Evolutionary conservation across 768 basidiomycete species (phyloP).

Genomic region (Mycena rosella): DNA sequence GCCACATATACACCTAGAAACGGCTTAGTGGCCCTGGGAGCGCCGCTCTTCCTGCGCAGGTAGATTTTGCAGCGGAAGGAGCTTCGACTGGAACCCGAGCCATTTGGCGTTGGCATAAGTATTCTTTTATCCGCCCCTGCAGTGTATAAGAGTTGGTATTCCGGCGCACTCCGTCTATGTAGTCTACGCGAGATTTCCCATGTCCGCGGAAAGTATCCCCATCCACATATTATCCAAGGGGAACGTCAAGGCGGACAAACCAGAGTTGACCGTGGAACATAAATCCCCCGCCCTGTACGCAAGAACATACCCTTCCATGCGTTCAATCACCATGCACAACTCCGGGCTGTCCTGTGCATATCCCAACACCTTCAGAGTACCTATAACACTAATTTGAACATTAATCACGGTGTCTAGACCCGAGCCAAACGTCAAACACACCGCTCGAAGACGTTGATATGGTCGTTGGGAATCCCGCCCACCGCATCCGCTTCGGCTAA

Average conservation of each 20-base stretch:
- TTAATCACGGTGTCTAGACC: not conserved
- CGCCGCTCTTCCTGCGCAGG: no score
- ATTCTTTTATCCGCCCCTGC: no score
- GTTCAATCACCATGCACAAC: constrained; percentile 11
- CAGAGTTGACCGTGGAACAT: not conserved
- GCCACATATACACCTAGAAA: no score
- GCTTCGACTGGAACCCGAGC: no score
- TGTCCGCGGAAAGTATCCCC: constrained; percentile 9
- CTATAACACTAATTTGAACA: constrained; percentile 3
- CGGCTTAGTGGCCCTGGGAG: no score
- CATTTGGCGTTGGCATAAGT: no score
- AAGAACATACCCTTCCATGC: constrained; percentile 19
- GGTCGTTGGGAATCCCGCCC: not conserved
- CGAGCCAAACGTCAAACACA: not conserved
- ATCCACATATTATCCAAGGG: constrained; percentile 14
- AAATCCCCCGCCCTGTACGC: not conserved
- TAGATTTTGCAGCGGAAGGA: no score
- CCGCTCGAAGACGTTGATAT: constrained; percentile 10
- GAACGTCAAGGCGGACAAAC: constrained; percentile 4
- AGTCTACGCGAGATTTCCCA: no score
- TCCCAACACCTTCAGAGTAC: constrained; percentile 6
- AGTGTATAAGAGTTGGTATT: no score
- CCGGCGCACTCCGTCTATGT: no score
- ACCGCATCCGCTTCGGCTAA: constrained; percentile 17
- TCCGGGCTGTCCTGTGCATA: constrained; percentile 14